These are phyloP conservation scores for Sarocladium kiliense DNA, from an alignment of 2,329 filamentous ascomycete species.

Conservation along the genomic window DNA sequence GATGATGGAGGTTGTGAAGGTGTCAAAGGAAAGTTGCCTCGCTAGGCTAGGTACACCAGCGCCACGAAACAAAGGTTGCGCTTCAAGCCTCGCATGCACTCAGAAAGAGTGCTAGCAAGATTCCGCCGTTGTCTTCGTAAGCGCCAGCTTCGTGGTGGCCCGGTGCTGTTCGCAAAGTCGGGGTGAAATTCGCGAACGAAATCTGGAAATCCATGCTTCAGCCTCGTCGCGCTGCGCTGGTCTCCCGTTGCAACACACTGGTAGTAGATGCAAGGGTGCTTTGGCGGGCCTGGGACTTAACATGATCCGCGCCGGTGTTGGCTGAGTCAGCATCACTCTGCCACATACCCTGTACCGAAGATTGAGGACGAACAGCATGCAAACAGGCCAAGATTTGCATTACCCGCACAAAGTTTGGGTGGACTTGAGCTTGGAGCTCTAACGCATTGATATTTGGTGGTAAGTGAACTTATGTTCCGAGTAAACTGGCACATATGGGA, in stretches of 20 bases:
- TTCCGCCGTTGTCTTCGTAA: not conserved
- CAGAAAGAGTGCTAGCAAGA: not conserved
- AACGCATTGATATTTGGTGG: too few relatives aligned
- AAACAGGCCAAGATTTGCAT: too few relatives aligned
- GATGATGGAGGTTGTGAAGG: not conserved
- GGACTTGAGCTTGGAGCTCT: too few relatives aligned
- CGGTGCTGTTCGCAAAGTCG: not conserved
- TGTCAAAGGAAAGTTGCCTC: not conserved
- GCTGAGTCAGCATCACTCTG: not conserved
- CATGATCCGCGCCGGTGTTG: conserved; percentile 1
- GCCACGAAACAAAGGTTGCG: not conserved
- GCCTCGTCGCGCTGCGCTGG: conserved; percentile 8
- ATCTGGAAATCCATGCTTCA: conserved; percentile 8
- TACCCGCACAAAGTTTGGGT: too few relatives aligned
- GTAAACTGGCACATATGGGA: too few relatives aligned
- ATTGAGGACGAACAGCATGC: too few relatives aligned
- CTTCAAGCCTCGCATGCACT: not conserved
- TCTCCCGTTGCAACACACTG: not conserved
- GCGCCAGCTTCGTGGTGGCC: not conserved
- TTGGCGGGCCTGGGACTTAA: not conserved
- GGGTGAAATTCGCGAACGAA: conserved; percentile 6
- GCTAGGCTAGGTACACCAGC: not conserved
- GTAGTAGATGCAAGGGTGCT: not conserved
- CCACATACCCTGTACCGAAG: not conserved
- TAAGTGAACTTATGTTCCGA: too few relatives aligned